A percentile compares a stretch with the other conserved stretches of the same genome.
phyloP scores from a whole-genome alignment of 805 yeast genomes.

The Zygosaccharomyces kombuchaensis region DNA sequence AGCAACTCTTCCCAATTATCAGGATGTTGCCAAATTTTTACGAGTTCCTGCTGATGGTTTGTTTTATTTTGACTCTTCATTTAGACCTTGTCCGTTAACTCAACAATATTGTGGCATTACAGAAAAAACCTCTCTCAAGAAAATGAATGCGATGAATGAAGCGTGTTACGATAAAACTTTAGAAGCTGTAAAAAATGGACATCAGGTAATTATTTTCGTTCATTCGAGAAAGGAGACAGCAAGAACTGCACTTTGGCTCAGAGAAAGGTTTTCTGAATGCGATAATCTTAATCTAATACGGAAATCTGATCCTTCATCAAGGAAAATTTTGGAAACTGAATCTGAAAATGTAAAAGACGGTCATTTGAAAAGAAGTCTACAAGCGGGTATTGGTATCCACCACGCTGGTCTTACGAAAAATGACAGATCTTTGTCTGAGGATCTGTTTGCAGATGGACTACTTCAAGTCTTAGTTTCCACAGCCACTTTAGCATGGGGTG shows the following conservation, averaged over 20 bases:
- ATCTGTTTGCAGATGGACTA: conserved; percentile 82
- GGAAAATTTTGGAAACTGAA: conserved; percentile 61
- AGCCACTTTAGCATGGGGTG: conserved; percentile 97
- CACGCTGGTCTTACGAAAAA: conserved; percentile 80
- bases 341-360: conserved; percentile 50
- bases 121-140: conserved; percentile 74
- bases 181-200: conserved; percentile 57
- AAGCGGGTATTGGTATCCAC: conserved; percentile 79
- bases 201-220: conserved; percentile 85
- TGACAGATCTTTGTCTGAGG: conserved; percentile 78
- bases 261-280: conserved; percentile 55
- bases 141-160: conserved; percentile 78
- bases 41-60: conserved; percentile 61
- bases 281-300: conserved; percentile 45
- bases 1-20: conserved; percentile 87
- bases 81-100: conserved; percentile 87
- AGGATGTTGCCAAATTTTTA: conserved; percentile 79
- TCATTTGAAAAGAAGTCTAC: conserved; percentile 55
- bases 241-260: conserved; percentile 73
- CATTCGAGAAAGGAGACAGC: conserved; percentile 91
- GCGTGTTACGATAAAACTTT: conserved; percentile 79
- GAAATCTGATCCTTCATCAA: conserved; percentile 48
- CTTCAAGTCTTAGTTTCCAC: conserved; percentile 82
- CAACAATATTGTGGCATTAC: conserved; percentile 88
- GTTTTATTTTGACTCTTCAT: conserved; percentile 77